A percentile compares a stretch with the other conserved stretches of the same genome.
These are phyloP conservation scores for Penicillium verhagenii DNA, from an alignment of 495 filamentous ascomycete species.

Conservation along the genomic window DNA sequence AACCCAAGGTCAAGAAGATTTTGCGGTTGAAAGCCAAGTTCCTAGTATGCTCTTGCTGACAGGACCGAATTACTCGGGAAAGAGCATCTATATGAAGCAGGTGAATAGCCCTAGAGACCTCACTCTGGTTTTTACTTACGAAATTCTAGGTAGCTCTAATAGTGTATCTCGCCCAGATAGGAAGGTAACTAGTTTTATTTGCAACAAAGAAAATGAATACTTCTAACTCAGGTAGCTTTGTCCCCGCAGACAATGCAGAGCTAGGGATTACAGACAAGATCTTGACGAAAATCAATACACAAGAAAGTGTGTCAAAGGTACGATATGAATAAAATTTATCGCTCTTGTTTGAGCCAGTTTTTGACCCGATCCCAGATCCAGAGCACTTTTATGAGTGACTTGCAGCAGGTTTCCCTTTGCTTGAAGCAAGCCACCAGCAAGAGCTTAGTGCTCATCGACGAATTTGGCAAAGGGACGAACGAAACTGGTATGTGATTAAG, in stretches of 20 bases:
- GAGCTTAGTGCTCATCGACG: constrained; percentile 84
- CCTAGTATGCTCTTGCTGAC: constrained; percentile 84
- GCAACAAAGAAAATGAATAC: not conserved
- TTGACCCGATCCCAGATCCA: constrained; percentile 54
- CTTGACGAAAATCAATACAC: constrained; percentile 80
- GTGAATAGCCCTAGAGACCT: constrained; percentile 21
- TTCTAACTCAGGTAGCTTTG: constrained; percentile 54
- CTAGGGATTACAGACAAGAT: constrained; percentile 94
- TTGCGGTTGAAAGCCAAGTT: constrained; percentile 8
- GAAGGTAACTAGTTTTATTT: constrained; percentile 50
- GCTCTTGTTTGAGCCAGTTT: not conserved
- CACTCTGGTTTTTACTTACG: not conserved
- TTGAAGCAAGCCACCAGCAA: constrained; percentile 73
- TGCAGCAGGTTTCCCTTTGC: constrained; percentile 82
- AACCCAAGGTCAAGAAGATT: not conserved
- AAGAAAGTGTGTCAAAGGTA: constrained; percentile 78
- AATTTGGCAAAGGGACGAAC: constrained; percentile 95
- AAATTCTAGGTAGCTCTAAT: constrained; percentile 67
- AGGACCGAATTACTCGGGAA: constrained; percentile 94
- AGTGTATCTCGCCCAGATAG: constrained; percentile 89
- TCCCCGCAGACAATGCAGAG: constrained; percentile 74
- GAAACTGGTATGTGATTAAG: constrained; percentile 47
- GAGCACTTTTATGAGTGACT: constrained; percentile 90
- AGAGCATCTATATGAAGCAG: constrained; percentile 95
- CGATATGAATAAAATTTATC: not conserved